A percentile compares a stretch with the other conserved stretches of the same genome.
Conservation (phyloP, 2,329 filamentous ascomycete species). For the Neoascochyta sp. region DNA sequence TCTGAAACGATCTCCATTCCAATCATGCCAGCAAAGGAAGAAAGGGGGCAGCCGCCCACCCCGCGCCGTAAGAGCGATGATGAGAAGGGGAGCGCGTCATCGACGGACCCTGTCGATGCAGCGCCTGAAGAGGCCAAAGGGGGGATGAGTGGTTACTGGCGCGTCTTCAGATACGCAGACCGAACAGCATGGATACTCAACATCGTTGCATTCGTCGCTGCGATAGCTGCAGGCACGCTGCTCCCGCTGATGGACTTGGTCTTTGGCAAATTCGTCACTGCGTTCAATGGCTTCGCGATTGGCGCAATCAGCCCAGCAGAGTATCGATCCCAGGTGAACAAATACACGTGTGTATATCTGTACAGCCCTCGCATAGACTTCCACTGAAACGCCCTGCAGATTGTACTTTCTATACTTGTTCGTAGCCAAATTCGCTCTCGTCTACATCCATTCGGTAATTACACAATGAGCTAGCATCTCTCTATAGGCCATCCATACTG, state of each 20-base stretch:
- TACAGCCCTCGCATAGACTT: no score
- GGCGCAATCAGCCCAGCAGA: conserved; percentile 30
- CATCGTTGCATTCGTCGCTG: conserved; percentile 30
- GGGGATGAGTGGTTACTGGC: conserved; percentile 28
- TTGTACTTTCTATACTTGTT: conserved; percentile 67
- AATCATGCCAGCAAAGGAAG: conserved; percentile 10
- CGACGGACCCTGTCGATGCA: conserved; percentile 3
- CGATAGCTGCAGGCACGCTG: conserved; percentile 44
- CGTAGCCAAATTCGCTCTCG: conserved; percentile 61
- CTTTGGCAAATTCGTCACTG: conserved; percentile 50
- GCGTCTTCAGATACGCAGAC: conserved; percentile 37
- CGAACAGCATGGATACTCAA: conserved; percentile 31
- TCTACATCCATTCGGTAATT: conserved; percentile 47
- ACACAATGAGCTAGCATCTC: background rate
- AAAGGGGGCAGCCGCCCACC: conserved; percentile 6
- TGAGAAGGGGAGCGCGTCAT: conserved; percentile 2
- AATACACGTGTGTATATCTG: conserved; percentile 25
- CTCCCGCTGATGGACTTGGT: conserved; percentile 52
- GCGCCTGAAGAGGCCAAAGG: conserved; percentile 13
- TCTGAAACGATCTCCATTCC: no score
- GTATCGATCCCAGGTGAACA: conserved; percentile 40
- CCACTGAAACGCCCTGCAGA: conserved; percentile 27
- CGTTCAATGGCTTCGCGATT: conserved; percentile 44
- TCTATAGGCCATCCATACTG: conserved; percentile 1
- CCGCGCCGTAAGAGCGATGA: conserved; percentile 5